phyloP scores from a whole-genome alignment of 352 stramenopile genomes.

The Aphanomyces cochlioides region DNA sequence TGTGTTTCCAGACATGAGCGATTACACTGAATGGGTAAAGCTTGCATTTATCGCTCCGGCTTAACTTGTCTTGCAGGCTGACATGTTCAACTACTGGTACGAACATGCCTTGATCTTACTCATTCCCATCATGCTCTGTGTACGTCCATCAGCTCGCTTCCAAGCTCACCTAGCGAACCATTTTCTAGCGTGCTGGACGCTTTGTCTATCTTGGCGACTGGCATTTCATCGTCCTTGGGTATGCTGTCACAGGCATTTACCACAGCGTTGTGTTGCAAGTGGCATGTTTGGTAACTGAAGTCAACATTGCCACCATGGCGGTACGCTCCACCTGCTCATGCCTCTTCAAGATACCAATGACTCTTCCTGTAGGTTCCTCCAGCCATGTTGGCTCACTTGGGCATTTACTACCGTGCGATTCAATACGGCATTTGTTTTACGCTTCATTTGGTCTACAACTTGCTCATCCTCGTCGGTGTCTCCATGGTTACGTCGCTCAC shows the following conservation, averaged over 20 bases:
- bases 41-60: neutral
- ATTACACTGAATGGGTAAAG: conserved; percentile 17
- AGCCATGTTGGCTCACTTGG: conserved; percentile 19
- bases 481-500: neutral
- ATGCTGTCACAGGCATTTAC: conserved; percentile 16
- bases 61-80: conserved; percentile 9
- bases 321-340: neutral
- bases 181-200: conserved; percentile 7
- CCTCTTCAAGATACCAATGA: neutral
- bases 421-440: conserved; percentile 28
- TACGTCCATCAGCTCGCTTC: neutral
- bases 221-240: conserved; percentile 25
- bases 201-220: conserved; percentile 21
- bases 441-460: conserved; percentile 23
- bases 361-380: conserved; percentile 13
- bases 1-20: conserved; percentile 27
- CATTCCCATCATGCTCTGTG: conserved; percentile 17
- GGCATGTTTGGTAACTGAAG: conserved; percentile 14
- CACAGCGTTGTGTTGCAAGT: conserved; percentile 20
- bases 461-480: conserved; percentile 1
- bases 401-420: conserved; percentile 26
- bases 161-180: neutral
- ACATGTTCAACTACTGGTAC: conserved; percentile 30
- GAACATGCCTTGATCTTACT: conserved; percentile 24
- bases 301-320: conserved; percentile 27